Conservation (phyloP, 2,329 filamentous ascomycete species). For the Diplodia scrobiculata region DNA sequence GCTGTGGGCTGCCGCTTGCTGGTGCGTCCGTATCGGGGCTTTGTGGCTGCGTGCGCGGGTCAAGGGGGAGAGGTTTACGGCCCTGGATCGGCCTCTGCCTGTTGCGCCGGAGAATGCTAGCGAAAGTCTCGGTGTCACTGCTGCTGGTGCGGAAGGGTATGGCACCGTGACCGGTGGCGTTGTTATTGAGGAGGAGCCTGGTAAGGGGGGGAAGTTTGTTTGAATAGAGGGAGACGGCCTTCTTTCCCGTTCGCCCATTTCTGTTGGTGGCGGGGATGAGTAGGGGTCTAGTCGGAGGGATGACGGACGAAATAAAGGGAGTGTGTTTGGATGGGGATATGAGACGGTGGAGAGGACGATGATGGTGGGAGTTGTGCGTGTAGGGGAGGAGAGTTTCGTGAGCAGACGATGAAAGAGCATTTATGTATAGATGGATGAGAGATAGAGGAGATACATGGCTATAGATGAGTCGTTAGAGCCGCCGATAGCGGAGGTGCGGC, state of each 20-base stretch:
- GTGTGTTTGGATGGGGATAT: background rate
- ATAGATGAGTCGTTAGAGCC: background rate
- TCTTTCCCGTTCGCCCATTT: background rate
- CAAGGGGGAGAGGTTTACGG: slow-evolving; percentile 65
- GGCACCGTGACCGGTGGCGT: background rate
- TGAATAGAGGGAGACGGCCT: background rate
- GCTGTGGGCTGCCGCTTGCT: slow-evolving; percentile 69
- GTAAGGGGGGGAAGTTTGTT: slow-evolving; percentile 3
- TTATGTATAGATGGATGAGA: background rate
- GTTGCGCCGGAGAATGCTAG: background rate
- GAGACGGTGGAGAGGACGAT: background rate
- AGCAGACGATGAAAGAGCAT: background rate
- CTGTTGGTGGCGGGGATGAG: background rate
- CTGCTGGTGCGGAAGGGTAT: background rate
- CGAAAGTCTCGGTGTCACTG: background rate
- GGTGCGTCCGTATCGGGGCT: slow-evolving; percentile 58
- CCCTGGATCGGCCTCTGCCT: slow-evolving; percentile 60
- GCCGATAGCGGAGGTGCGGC: too few relatives aligned
- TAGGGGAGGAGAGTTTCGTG: background rate
- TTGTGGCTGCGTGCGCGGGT: slow-evolving; percentile 61
- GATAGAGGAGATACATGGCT: background rate
- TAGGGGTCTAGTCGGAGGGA: background rate
- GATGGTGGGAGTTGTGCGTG: background rate
- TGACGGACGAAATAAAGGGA: background rate
- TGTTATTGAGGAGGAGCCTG: slow-evolving; percentile 4